Evolutionary conservation across 73 alveolate genomes (phyloP).

Genomic region (Blepharisma japonicum): DNA sequence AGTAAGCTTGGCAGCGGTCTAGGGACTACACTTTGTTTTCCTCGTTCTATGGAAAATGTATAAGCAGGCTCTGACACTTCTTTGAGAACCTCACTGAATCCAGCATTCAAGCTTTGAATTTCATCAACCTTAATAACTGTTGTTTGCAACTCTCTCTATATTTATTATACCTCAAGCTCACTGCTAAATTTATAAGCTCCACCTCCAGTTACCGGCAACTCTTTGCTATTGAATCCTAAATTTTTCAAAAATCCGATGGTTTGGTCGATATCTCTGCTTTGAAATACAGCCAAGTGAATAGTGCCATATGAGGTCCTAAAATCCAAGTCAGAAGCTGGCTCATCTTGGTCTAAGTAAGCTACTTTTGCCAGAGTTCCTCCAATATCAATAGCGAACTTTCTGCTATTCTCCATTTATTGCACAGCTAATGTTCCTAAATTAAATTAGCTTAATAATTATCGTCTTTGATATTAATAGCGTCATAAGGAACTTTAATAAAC

Average conservation of each 20-base stretch:
- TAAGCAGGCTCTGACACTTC: constrained; percentile 58
- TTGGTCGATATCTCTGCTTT: constrained; percentile 21
- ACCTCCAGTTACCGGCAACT: constrained; percentile 85
- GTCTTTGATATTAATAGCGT: background rate
- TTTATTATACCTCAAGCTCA: constrained; percentile 32
- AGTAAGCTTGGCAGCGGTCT: constrained; percentile 66
- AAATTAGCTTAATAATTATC: background rate
- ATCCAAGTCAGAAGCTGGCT: constrained; percentile 24
- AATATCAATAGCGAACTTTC: constrained; percentile 50
- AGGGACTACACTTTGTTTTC: constrained; percentile 33
- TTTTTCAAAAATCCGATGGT: constrained; percentile 22
- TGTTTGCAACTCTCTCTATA: constrained; percentile 39
- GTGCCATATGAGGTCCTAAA: constrained; percentile 28
- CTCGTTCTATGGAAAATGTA: constrained; percentile 59
- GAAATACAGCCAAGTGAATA: constrained; percentile 30
- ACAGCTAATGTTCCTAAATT: background rate
- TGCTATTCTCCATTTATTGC: background rate
- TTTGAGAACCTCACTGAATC: constrained; percentile 62
- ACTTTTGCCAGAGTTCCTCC: constrained; percentile 75
- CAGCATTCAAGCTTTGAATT: constrained; percentile 68
- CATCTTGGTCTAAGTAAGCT: constrained; percentile 40
- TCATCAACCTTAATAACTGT: constrained; percentile 75
- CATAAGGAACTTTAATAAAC: constrained; percentile 20
- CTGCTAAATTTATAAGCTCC: constrained; percentile 80
- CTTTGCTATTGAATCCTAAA: background rate